Base-by-base conservation (phyloP, 2,329 filamentous ascomycete genomes). In the Septoria petroselini region DNA sequence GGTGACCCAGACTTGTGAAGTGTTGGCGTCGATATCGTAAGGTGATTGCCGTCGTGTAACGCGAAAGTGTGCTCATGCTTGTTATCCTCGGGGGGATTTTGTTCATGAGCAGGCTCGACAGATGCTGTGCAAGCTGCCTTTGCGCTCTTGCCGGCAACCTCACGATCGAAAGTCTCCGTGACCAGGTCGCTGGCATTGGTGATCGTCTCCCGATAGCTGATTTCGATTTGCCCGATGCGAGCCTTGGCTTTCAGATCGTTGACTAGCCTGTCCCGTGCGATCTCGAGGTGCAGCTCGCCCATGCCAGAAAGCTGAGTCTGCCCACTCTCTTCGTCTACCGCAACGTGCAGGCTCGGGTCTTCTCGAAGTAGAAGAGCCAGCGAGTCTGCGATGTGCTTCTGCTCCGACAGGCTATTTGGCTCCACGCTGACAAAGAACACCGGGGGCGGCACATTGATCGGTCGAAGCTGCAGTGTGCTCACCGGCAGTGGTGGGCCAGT, bases 341-440 rank as follows among this genome's bases (percentile, higher is more conserved):
- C 86, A 65, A 95, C 87, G 49, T 93, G 82, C 17, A 98, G 74
- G 68, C 90, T 96, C 0, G 93, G 93, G 62, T 98, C 93, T 72
- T 98, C 93, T 59, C 93, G 78, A 0, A 95, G 80, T 4, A 95
- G 79, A 41, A 93, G 81, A 4, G 82, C 79, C 4, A 98, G 74
- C 1, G 86, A 85, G 4, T 85, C 81, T 48, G 88, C 81, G 4
- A 98, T 80, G 51, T 85, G 80, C 60, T 90, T 91, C 61, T 90
- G 86, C 58, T 91, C 89, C 25, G 85, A 79, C 25, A 88, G 73
- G 60, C 88, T 85, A 59, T 89, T 73, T 14, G 83, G 88, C 57
- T 97, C 91, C 21, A 97, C 84, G 53, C 91, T 88, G n/a, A 94
- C 85, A 68, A 97, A 98, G 64, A 96, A 95, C 0, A 98, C 93